Base-by-base conservation (phyloP, 495 filamentous ascomycete species). In the Aspergillus indologenus region DNA sequence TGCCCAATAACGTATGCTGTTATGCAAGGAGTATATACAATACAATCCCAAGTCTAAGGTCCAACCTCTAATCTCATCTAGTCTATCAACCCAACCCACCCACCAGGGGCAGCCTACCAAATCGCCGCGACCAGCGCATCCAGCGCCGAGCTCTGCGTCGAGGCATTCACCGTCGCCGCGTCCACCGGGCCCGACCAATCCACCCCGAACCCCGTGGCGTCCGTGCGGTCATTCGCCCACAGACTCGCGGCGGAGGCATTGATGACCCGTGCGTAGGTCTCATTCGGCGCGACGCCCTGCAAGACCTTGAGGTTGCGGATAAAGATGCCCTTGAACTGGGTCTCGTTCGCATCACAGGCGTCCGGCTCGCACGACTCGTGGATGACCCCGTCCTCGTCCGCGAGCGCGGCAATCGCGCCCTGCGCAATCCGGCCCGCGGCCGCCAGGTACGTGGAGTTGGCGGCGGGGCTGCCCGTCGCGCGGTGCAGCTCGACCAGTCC, bases 251-350 rank as follows among this genome's bases (percentile, higher is more conserved):
- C 87, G 46, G 86, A 90, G 45, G 69, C 77, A 21, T 71, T 69
- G 45, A 92, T 82, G 17, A 86, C 84, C 21, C 68, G 70, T 55
- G 73, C 71, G 59, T 83, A 87, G 18, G 61, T 63, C 11, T 79
- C 71, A 26, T 83, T 66, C 5, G 84, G 82, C 0, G 78, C 75
- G 0, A 70, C 82, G 19, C 67, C 58, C 6, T 89, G 78, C 57
- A 92, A 65, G 29, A 79, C 75, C 23, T 75, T 71, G 45, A 92
- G 71, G 62, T 90, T 91, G 7, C 90, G 81, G 63, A 90, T 82
- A 65, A 91, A 91, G 19, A 90, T 80, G 29, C 89, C 90, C 72
- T 91, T 93, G 81, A 93, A 93, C 69, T 90, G 87, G 11, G 77
- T 72, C 1, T 79, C 85, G 59, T 89, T 81, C 12, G 63, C 75